A percentile compares a stretch with the other conserved stretches of the same genome.
phyloP scores from a whole-genome alignment of 2,329 filamentous ascomycete genomes.

The Aspergillus novoparasiticus region DNA sequence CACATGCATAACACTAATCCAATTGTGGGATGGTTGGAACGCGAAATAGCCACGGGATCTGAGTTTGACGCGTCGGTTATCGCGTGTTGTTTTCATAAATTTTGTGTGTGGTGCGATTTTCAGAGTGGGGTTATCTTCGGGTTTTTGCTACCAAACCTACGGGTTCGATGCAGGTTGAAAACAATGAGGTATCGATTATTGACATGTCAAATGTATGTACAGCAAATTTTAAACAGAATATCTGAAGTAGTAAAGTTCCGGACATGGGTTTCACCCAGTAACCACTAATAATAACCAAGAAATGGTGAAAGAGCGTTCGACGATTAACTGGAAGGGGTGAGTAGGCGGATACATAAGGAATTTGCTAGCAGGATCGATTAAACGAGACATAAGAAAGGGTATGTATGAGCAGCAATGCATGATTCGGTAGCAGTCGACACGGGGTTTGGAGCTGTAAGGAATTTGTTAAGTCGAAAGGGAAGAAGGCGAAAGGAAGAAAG shows the following conservation, averaged over 20 bases:
- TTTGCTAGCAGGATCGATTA: conserved; percentile 5
- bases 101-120: conserved; percentile 2
- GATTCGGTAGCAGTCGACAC: conserved; percentile 3
- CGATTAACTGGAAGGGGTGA: not conserved
- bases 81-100: conserved; percentile 13
- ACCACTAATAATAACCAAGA: not conserved
- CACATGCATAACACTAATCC: conserved; percentile 4
- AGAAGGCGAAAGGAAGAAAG: not conserved
- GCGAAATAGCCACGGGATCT: conserved; percentile 20
- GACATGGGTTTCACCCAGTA: not conserved
- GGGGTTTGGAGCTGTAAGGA: not conserved
- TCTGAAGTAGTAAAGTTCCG: not conserved
- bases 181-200: not conserved
- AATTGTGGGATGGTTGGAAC: conserved; percentile 5
- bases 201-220: conserved; percentile 10
- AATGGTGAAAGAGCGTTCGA: not conserved
- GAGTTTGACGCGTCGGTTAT: conserved; percentile 13
- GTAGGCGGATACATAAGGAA: conserved; percentile 15
- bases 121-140: conserved; percentile 1
- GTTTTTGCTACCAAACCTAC: not conserved
- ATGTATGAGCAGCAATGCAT: conserved; percentile 20
- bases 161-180: not conserved
- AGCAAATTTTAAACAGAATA: not conserved
- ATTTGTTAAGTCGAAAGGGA: not conserved
- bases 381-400: conserved; percentile 15